These are phyloP conservation scores for Candida buenavistaensis DNA, from an alignment of 1,139 yeast species.

Conservation along the genomic window DNA sequence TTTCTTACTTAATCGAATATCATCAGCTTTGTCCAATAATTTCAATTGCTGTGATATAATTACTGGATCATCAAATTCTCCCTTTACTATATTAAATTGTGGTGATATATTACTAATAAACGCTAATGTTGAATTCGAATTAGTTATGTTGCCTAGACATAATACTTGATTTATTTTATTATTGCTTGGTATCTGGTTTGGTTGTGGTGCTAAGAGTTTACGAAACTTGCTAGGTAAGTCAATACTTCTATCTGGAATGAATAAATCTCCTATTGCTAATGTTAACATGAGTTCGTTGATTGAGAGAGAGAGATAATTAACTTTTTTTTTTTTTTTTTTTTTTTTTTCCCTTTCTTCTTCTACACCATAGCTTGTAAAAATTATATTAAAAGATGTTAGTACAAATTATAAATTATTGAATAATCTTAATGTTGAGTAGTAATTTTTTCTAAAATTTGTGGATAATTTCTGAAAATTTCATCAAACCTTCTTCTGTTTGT, in stretches of 20 bases:
- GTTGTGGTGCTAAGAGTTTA: slow-evolving; percentile 63
- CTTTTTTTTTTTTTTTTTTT: background rate
- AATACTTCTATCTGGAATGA: slow-evolving; percentile 82
- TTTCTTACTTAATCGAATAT: slow-evolving; percentile 64
- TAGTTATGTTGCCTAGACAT: slow-evolving; percentile 84
- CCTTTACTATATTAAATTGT: slow-evolving; percentile 74
- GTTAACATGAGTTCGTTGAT: slow-evolving; percentile 59
- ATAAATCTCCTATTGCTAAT: slow-evolving; percentile 87
- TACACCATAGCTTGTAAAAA: no score
- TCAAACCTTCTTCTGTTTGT: slow-evolving; percentile 78
- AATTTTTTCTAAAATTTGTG: slow-evolving; percentile 64
- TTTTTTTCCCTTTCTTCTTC: slow-evolving; percentile 1
- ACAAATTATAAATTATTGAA: background rate
- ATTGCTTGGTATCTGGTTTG: slow-evolving; percentile 37
- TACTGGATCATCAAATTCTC: slow-evolving; percentile 59
- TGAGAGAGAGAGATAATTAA: background rate
- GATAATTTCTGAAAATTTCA: slow-evolving; percentile 69
- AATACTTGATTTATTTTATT: slow-evolving; percentile 83
- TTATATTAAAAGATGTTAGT: background rate
- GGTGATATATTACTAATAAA: slow-evolving; percentile 69
- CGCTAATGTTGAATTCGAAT: slow-evolving; percentile 59
- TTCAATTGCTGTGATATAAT: slow-evolving; percentile 36
- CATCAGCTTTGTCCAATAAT: slow-evolving; percentile 34
- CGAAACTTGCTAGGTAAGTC: slow-evolving; percentile 61
- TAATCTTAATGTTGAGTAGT: slow-evolving; percentile 32